Conservation (phyloP, 768 basidiomycete species). For the Lactarius deliciosus region DNA sequence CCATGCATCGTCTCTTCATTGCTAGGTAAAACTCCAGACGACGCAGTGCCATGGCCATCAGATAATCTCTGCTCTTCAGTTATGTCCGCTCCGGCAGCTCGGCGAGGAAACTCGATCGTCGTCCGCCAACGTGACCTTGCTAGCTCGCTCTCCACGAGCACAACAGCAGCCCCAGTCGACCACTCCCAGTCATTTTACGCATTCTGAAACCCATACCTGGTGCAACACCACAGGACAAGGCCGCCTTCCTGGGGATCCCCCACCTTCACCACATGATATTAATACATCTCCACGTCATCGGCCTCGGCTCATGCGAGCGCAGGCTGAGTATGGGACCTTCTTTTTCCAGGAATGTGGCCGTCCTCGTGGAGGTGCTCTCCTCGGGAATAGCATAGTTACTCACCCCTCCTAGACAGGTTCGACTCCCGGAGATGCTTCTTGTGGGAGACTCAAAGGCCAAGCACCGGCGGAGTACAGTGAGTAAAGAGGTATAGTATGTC, state of each 20-base stretch:
- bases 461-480: background rate
- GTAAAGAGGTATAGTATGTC: no score
- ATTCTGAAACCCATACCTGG: background rate
- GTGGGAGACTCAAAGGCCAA: background rate
- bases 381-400: background rate
- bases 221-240: background rate
- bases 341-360: background rate
- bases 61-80: background rate
- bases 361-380: background rate
- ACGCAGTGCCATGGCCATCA: background rate
- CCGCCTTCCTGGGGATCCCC: background rate
- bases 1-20: background rate
- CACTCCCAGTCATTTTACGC: background rate
- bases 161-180: background rate
- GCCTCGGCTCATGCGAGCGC: background rate
- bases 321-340: background rate
- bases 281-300: background rate
- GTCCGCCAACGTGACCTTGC: no score
- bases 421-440: background rate
- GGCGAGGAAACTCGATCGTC: background rate
- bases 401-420: background rate
- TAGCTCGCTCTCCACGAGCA: background rate
- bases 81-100: background rate
- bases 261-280: background rate
- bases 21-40: background rate